Conservation (phyloP, 2,329 filamentous ascomycete genomes). For the Aspergillus sp. region DNA sequence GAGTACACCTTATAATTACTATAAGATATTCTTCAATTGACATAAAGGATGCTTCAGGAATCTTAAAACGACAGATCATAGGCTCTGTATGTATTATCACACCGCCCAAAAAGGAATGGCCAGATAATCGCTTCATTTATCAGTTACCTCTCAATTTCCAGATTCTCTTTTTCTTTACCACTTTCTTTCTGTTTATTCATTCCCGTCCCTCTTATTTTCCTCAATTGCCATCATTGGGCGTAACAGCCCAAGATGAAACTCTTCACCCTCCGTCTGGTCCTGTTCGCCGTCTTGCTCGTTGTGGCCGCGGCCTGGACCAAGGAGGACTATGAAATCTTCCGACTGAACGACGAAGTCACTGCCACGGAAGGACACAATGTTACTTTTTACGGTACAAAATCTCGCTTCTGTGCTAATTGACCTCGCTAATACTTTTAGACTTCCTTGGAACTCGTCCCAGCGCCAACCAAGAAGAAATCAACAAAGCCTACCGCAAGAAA, state of each 20-base stretch:
- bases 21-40: too few relatives aligned
- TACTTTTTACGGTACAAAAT: slow-evolving; percentile 69
- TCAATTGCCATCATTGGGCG: background rate
- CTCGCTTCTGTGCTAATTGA: background rate
- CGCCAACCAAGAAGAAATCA: slow-evolving; percentile 80
- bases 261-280: slow-evolving; percentile 55
- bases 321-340: slow-evolving; percentile 98
- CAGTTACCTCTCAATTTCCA: background rate
- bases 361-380: slow-evolving; percentile 67
- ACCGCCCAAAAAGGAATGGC: background rate
- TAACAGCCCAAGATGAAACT: slow-evolving; percentile 58
- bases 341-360: slow-evolving; percentile 78
- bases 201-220: background rate
- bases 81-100: background rate
- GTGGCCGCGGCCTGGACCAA: slow-evolving; percentile 74
- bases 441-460: slow-evolving; percentile 70
- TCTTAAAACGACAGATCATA: too few relatives aligned
- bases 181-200: background rate
- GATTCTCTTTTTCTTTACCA: background rate
- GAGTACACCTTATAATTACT: too few relatives aligned
- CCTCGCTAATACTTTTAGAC: slow-evolving; percentile 40
- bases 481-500: slow-evolving; percentile 88
- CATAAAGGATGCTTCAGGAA: too few relatives aligned
- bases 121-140: background rate
- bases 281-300: slow-evolving; percentile 62